These are phyloP conservation scores for Eimeria brunetti DNA, from an alignment of 169 alveolate species.

Conservation along the genomic window DNA sequence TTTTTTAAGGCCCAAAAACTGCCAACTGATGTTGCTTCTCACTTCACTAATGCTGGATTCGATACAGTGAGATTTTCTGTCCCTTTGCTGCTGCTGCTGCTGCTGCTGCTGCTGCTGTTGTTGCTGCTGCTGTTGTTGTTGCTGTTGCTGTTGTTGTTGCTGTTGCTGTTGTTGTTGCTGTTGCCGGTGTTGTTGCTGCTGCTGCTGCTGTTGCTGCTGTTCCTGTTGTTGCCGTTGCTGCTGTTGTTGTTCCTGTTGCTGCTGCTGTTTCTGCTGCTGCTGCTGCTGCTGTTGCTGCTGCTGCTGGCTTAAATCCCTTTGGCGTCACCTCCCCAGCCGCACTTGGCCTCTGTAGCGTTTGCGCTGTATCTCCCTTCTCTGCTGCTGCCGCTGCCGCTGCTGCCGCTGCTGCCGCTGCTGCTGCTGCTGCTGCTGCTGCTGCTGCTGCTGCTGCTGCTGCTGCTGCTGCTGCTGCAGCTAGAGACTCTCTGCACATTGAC, in stretches of 20 bases:
- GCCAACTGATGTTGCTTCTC: constrained; percentile 91
- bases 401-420: neutral
- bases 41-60: constrained; percentile 92
- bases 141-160: too few species aligned
- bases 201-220: neutral
- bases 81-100: neutral
- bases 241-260: too few species aligned
- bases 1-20: constrained; percentile 90
- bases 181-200: too few species aligned
- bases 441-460: neutral
- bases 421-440: neutral
- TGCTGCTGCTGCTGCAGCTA: constrained; percentile 72
- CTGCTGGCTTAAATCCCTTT: neutral
- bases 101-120: neutral
- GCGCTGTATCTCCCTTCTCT: too few species aligned
- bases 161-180: too few species aligned
- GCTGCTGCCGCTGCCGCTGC: too few species aligned
- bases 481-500: constrained; percentile 91
- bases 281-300: too few species aligned
- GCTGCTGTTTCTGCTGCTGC: too few species aligned
- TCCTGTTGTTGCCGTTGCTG: too few species aligned
- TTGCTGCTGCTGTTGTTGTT: too few species aligned
- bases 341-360: too few species aligned
- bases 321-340: too few species aligned
- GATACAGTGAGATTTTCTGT: constrained; percentile 84